phyloP scores from a whole-genome alignment of 1,284 basidiomycete species.

The Ustilago xerochloae region DNA sequence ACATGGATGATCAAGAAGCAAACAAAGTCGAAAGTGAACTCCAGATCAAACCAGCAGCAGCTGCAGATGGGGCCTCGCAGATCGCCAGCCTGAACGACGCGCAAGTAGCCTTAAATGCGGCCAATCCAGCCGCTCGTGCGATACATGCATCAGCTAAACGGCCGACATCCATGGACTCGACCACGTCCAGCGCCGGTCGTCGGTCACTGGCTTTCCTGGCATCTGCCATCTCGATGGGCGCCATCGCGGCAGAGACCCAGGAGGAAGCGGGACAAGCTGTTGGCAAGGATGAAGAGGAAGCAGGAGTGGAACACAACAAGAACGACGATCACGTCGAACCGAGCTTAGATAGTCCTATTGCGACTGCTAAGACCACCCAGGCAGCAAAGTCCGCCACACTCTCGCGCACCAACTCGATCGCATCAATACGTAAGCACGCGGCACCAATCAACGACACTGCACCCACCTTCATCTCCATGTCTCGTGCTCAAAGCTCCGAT shows the following conservation, averaged over 20 bases:
- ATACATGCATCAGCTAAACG: constrained; percentile 5
- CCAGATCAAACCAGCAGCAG: background rate
- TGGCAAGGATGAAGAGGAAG: background rate
- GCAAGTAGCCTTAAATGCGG: background rate
- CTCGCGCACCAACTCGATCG: background rate
- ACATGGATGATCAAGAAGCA: background rate
- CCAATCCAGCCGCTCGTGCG: background rate
- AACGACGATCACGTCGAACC: background rate
- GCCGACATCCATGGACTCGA: constrained; percentile 35
- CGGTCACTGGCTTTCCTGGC: constrained; percentile 44
- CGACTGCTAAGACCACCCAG: background rate
- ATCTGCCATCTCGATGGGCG: constrained; percentile 47
- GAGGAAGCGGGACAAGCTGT: background rate
- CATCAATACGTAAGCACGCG: background rate
- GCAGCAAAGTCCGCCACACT: background rate
- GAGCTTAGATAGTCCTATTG: background rate
- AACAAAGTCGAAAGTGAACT: background rate
- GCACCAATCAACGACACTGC: background rate
- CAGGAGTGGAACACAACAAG: background rate
- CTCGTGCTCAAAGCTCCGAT: constrained; percentile 3
- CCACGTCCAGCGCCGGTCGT: constrained; percentile 26
- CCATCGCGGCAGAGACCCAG: constrained; percentile 22
- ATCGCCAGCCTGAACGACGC: constrained; percentile 2
- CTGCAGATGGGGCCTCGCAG: background rate
- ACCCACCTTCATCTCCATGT: constrained; percentile 1